phyloP scores from a whole-genome alignment of 2,329 filamentous ascomycete species.

The Chaetomium sp. region DNA sequence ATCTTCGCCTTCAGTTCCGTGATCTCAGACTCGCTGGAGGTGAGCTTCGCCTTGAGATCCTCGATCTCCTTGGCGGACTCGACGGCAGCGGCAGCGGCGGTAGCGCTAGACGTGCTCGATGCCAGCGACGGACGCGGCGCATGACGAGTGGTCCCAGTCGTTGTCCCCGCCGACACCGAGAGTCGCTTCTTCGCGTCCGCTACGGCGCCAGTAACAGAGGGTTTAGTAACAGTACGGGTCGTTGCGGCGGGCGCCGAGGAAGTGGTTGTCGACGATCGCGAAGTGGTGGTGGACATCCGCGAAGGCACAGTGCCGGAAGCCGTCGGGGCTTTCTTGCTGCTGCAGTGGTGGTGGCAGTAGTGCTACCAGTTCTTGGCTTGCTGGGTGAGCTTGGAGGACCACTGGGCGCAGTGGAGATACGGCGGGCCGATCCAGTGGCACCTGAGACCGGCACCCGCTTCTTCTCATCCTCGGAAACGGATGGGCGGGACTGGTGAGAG shows the following conservation, averaged over 20 bases:
- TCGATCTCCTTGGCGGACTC: constrained; percentile 59
- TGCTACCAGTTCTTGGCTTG: constrained; percentile 30
- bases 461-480: constrained; percentile 44
- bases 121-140: constrained; percentile 45
- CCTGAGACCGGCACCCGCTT: constrained; percentile 37
- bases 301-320: constrained; percentile 39
- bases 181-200: constrained; percentile 60
- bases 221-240: constrained; percentile 41
- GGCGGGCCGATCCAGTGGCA: constrained; percentile 35
- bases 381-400: constrained; percentile 34
- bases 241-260: constrained; percentile 42
- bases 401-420: constrained; percentile 39
- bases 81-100: constrained; percentile 44
- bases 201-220: constrained; percentile 43
- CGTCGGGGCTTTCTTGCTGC: constrained; percentile 42
- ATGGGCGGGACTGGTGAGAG: constrained; percentile 41
- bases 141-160: constrained; percentile 46
- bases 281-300: constrained; percentile 40
- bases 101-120: constrained; percentile 34
- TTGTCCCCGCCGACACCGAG: constrained; percentile 46
- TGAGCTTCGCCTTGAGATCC: constrained; percentile 61
- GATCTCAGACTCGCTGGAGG: constrained; percentile 60
- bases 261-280: constrained; percentile 44
- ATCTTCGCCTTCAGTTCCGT: constrained; percentile 60
- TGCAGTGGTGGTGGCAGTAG: constrained; percentile 38